These are phyloP conservation scores for Penicillium tannophilum DNA, from an alignment of 495 filamentous ascomycete genomes.

Conservation along the genomic window DNA sequence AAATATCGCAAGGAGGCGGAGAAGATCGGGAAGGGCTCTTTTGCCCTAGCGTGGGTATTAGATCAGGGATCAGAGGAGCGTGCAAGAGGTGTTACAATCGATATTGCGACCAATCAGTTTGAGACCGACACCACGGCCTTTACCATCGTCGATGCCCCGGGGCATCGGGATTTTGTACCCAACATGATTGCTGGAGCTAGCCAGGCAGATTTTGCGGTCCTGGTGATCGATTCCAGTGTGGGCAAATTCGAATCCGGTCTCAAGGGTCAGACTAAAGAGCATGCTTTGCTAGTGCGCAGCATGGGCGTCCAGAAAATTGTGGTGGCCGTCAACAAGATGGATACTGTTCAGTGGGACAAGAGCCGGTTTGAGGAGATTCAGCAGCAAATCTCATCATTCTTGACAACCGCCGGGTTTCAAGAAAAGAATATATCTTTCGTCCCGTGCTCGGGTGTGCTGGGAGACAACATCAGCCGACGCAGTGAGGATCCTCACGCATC, in stretches of 20 bases:
- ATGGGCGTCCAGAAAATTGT: conserved; percentile 89
- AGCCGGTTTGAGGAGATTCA: conserved; percentile 82
- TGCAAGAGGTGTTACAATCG: conserved; percentile 89
- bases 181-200: conserved; percentile 98
- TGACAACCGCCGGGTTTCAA: conserved; percentile 78
- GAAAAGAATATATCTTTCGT: conserved; percentile 79
- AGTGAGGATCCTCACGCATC: conserved; percentile 55
- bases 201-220: conserved; percentile 93
- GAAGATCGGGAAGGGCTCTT: conserved; percentile 90
- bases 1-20: conserved; percentile 87
- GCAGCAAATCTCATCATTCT: conserved; percentile 79
- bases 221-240: conserved; percentile 86
- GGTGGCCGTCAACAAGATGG: conserved; percentile 94
- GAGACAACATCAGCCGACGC: conserved; percentile 76
- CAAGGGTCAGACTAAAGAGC: conserved; percentile 92
- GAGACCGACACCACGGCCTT: conserved; percentile 83
- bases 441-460: conserved; percentile 84
- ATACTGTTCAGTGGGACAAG: conserved; percentile 77
- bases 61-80: conserved; percentile 90
- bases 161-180: conserved; percentile 93
- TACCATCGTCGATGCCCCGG: conserved; percentile 93
- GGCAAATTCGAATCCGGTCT: conserved; percentile 93
- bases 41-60: conserved; percentile 94
- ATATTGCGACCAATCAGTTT: conserved; percentile 93
- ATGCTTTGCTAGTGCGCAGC: conserved; percentile 84